Percentiles rank a stretch among this genome's conserved stretches.
These are phyloP conservation scores for Globisporangium paroecandrum DNA, from an alignment of 352 stramenopile genomes.

Conservation along the genomic window DNA sequence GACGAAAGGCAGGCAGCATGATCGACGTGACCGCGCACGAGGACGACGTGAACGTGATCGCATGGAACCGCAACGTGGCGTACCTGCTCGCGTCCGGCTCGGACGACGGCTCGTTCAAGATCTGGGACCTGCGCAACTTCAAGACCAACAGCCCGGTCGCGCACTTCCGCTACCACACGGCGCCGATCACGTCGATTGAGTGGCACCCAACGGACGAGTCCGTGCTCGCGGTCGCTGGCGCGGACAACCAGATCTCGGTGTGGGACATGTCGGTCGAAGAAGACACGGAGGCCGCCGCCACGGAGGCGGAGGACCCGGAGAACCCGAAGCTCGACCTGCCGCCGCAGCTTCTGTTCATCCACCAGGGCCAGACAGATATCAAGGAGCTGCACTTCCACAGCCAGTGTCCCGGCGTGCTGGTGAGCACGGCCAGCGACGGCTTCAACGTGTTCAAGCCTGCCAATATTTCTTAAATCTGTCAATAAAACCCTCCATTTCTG, in stretches of 20 bases:
- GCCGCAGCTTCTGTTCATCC: conserved; percentile 99
- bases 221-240: conserved; percentile 93
- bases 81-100: conserved; percentile 97
- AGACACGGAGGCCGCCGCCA: conserved; percentile 81
- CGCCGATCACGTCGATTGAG: conserved; percentile 97
- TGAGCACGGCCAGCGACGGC: conserved; percentile 95
- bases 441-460: conserved; percentile 98
- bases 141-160: conserved; percentile 87
- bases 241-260: conserved; percentile 96
- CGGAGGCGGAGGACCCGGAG: conserved; percentile 37
- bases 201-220: conserved; percentile 99
- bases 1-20: conserved; percentile 92
- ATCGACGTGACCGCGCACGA: conserved; percentile 92
- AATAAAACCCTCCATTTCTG: neutral
- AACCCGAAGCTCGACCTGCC: conserved; percentile 89
- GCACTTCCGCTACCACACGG: conserved; percentile 95
- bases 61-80: conserved; percentile 97
- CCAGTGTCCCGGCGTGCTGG: conserved; percentile 96
- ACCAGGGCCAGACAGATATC: conserved; percentile 98
- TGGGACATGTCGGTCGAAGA: conserved; percentile 99
- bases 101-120: conserved; percentile 97
- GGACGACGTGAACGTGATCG: conserved; percentile 98
- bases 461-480: conserved; percentile 82
- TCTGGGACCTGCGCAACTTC: conserved; percentile 97
- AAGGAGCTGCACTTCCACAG: conserved; percentile 99